These are phyloP conservation scores for Candida patagonica DNA, from an alignment of 805 yeast genomes.

Conservation along the genomic window DNA sequence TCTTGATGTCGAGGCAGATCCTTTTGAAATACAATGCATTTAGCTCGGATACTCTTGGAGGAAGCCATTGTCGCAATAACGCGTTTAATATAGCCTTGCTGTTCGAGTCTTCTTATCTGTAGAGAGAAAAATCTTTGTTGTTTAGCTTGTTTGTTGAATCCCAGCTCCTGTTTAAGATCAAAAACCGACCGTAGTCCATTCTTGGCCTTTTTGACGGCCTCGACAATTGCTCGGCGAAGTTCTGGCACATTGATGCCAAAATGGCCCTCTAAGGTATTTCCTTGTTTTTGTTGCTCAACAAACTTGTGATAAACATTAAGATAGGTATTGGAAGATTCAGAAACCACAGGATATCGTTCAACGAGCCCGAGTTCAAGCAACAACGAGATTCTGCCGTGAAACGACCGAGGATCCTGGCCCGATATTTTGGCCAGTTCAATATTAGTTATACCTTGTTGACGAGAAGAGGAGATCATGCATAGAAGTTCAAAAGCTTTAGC, in stretches of 20 bases:
- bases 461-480: slow-evolving; percentile 30
- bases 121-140: slow-evolving; percentile 17
- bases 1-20: slow-evolving; percentile 24
- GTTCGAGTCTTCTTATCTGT: slow-evolving; percentile 21
- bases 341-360: slow-evolving; percentile 26
- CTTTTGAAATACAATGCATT: slow-evolving; percentile 27
- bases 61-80: slow-evolving; percentile 28
- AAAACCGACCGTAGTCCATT: slow-evolving; percentile 27
- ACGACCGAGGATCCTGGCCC: slow-evolving; percentile 34
- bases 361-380: slow-evolving; percentile 29
- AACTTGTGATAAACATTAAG: slow-evolving; percentile 27
- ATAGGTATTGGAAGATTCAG: slow-evolving; percentile 26
- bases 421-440: slow-evolving; percentile 29
- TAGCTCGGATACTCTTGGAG: slow-evolving; percentile 23
- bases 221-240: slow-evolving; percentile 21
- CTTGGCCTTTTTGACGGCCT: slow-evolving; percentile 22
- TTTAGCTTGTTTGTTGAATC: slow-evolving; percentile 25
- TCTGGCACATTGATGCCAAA: slow-evolving; percentile 18
- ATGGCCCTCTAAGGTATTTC: slow-evolving; percentile 2
- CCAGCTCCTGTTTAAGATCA: slow-evolving; percentile 33
- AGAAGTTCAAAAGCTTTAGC: slow-evolving; percentile 31
- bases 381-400: slow-evolving; percentile 27
- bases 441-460: slow-evolving; percentile 30
- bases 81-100: slow-evolving; percentile 22
- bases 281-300: slow-evolving; percentile 22